These are phyloP conservation scores for Trametes villosa DNA, from an alignment of 768 basidiomycete species.

Conservation along the genomic window DNA sequence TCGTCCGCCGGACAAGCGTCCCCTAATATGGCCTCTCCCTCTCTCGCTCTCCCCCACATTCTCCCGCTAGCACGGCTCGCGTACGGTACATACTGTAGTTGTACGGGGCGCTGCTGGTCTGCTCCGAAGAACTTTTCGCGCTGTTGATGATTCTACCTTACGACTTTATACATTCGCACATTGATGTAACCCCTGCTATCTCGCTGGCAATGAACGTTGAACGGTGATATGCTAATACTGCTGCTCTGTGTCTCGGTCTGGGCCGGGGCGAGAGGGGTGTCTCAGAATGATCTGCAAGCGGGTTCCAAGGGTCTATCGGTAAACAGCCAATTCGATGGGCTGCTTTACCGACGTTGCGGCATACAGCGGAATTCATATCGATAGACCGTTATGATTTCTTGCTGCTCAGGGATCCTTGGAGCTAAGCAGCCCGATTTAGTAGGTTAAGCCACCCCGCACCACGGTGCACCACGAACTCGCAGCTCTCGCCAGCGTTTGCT, in stretches of 20 bases:
- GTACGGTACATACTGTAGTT: neutral
- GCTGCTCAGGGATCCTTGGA: too few species aligned
- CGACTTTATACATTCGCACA: conserved; percentile 8
- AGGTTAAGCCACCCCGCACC: too few species aligned
- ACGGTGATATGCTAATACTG: conserved; percentile 8
- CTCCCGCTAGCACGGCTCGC: conserved; percentile 6
- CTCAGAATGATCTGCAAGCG: too few species aligned
- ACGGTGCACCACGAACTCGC: too few species aligned
- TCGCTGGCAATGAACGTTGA: conserved; percentile 9
- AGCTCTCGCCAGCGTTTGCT: too few species aligned
- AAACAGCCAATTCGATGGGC: too few species aligned
- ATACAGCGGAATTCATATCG: too few species aligned
- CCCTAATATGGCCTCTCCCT: neutral
- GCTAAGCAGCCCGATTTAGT: too few species aligned
- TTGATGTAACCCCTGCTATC: conserved; percentile 5
- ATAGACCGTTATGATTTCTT: too few species aligned
- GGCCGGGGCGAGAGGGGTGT: too few species aligned
- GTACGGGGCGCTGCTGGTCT: neutral
- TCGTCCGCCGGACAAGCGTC: conserved; percentile 10
- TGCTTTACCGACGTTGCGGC: too few species aligned
- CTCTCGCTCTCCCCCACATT: neutral
- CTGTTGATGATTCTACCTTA: conserved; percentile 16
- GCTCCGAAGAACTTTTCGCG: neutral
- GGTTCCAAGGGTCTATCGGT: too few species aligned
- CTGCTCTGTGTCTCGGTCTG: neutral